Conservation (phyloP, 495 filamentous ascomycete genomes). For the Aspergillus nidulans region DNA sequence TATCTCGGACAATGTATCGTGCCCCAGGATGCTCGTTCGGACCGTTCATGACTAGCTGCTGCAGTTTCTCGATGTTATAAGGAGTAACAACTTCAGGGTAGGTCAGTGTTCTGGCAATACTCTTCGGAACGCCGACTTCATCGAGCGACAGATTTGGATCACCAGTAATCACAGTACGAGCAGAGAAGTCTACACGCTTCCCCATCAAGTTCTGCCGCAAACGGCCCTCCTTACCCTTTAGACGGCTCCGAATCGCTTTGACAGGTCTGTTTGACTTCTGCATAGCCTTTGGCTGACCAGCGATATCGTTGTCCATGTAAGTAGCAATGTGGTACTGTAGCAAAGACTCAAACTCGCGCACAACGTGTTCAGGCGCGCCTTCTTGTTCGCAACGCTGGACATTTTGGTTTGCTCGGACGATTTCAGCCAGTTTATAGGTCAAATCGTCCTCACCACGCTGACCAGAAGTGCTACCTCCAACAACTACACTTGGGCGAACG, state of each 20-base stretch:
- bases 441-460: conserved; percentile 95
- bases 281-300: conserved; percentile 88
- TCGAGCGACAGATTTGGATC: conserved; percentile 95
- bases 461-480: conserved; percentile 83
- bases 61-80: conserved; percentile 93
- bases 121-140: conserved; percentile 90
- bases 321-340: conserved; percentile 98
- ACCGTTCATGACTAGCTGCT: conserved; percentile 82
- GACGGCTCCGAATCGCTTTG: conserved; percentile 89
- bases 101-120: conserved; percentile 83
- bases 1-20: conserved; percentile 87
- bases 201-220: conserved; percentile 98
- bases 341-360: conserved; percentile 81
- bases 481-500: conserved; percentile 90
- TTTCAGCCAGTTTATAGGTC: conserved; percentile 97
- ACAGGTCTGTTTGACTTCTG: conserved; percentile 95
- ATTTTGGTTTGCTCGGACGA: conserved; percentile 95
- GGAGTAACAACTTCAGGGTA: conserved; percentile 97
- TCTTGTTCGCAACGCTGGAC: conserved; percentile 82
- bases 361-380: conserved; percentile 83
- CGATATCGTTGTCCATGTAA: conserved; percentile 99
- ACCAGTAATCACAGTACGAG: conserved; percentile 98
- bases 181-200: conserved; percentile 98
- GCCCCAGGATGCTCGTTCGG: conserved; percentile 93
- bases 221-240: conserved; percentile 98